phyloP scores from a whole-genome alignment of 257 asterid species.

The Fraxinus excelsior region DNA sequence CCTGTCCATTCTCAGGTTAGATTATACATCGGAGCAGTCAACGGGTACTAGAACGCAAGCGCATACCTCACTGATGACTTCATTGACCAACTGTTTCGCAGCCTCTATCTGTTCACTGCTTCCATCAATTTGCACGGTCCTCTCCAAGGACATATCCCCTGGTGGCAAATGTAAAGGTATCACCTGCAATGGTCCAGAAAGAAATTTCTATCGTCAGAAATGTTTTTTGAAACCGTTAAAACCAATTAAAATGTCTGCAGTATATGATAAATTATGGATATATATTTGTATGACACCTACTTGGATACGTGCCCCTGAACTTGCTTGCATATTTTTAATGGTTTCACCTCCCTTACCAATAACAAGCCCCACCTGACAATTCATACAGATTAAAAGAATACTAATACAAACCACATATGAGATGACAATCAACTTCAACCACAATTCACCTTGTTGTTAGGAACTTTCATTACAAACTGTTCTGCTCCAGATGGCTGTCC shows the following conservation, averaged over 20 bases:
- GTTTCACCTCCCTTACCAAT: constrained; percentile 99
- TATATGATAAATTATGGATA: not conserved
- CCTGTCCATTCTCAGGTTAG: not conserved
- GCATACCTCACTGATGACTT: constrained; percentile 91
- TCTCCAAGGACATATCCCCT: constrained; percentile 80
- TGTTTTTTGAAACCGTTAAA: not conserved
- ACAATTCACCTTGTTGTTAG: constrained; percentile 75
- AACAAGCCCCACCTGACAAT: constrained; percentile 87
- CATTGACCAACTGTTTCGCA: constrained; percentile 76
- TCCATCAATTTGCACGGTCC: constrained; percentile 93
- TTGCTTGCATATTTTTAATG: constrained; percentile 86
- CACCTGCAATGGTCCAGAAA: constrained; percentile 52
- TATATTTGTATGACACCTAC: constrained; percentile 27
- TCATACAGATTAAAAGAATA: not conserved
- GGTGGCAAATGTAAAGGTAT: constrained; percentile 96
- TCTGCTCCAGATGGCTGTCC: constrained; percentile 74
- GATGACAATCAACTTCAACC: not conserved
- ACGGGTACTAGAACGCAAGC: constrained; percentile 19
- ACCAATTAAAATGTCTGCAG: not conserved
- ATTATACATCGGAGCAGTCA: not conserved
- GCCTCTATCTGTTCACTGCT: constrained; percentile 82
- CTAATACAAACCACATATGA: not conserved
- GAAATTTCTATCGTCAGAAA: not conserved
- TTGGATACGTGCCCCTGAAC: constrained; percentile 91
- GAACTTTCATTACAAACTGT: constrained; percentile 62